Conservation (phyloP, 2,329 filamentous ascomycete genomes). For the Lasiodiplodia sp. region DNA sequence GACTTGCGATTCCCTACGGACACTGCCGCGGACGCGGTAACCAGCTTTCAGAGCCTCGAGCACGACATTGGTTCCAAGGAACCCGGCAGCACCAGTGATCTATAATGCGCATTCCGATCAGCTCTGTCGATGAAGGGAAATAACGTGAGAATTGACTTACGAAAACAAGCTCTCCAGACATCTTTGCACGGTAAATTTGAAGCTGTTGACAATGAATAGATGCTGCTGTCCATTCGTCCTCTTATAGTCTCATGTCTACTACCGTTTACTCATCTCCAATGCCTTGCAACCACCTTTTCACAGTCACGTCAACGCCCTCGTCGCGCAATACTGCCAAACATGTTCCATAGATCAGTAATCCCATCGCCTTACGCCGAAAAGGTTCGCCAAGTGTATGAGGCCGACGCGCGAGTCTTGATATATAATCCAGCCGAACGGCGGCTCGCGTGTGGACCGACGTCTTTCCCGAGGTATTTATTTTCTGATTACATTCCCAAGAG, state of each 20-base stretch:
- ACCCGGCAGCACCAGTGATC: slow-evolving; percentile 29
- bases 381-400: not conserved
- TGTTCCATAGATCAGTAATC: not conserved
- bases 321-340: not conserved
- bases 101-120: not conserved
- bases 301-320: not conserved
- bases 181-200: not conserved
- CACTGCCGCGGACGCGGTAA: slow-evolving; percentile 29
- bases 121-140: not conserved
- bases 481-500: not conserved
- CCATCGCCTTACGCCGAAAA: not conserved
- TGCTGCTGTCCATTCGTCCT: not conserved
- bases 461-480: not conserved
- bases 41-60: slow-evolving; percentile 28
- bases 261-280: not conserved
- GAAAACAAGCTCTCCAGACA: slow-evolving; percentile 25
- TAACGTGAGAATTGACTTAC: not conserved
- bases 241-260: not conserved
- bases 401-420: not conserved
- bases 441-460: not conserved
- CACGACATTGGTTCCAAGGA: slow-evolving; percentile 27
- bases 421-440: not conserved
- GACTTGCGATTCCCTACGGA: slow-evolving; percentile 32
- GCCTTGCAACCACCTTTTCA: not conserved
- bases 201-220: not conserved